Percentiles rank a stretch among this genome's conserved stretches.
phyloP scores from a whole-genome alignment of 2,329 filamentous ascomycete genomes.

The Pseudogymnoascus sp. region DNA sequence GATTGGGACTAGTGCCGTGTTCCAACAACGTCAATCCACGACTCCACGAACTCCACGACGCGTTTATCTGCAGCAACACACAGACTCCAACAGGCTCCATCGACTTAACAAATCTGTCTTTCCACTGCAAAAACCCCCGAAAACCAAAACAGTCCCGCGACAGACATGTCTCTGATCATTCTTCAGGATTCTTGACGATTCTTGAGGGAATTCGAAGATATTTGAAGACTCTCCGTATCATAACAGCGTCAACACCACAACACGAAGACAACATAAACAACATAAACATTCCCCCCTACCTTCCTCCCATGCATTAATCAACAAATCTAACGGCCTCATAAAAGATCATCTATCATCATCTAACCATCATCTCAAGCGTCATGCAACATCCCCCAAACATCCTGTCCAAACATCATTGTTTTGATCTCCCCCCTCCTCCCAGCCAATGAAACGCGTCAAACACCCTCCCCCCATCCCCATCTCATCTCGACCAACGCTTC shows the following conservation, averaged over 20 bases:
- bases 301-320: background rate
- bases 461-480: background rate
- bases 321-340: background rate
- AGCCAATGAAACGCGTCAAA: conserved; percentile 3
- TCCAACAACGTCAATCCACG: background rate
- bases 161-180: background rate
- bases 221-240: background rate
- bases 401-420: conserved; percentile 5
- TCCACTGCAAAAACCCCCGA: background rate
- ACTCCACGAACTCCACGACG: background rate
- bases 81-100: too few relatives aligned
- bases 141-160: background rate
- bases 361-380: background rate
- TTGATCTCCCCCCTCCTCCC: background rate
- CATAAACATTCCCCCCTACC: background rate
- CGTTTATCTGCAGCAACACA: background rate
- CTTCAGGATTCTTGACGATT: background rate
- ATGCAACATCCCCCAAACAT: background rate
- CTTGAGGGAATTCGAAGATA: background rate
- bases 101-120: background rate
- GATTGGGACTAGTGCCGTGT: background rate
- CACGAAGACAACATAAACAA: background rate
- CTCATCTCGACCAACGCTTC: conserved; percentile 4
- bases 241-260: background rate
- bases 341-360: background rate